Evolutionary conservation across 208 protist species (phyloP), one percentile per base, ranked within the genome.

Genomic region (Histomonas meleagridis): DNA sequence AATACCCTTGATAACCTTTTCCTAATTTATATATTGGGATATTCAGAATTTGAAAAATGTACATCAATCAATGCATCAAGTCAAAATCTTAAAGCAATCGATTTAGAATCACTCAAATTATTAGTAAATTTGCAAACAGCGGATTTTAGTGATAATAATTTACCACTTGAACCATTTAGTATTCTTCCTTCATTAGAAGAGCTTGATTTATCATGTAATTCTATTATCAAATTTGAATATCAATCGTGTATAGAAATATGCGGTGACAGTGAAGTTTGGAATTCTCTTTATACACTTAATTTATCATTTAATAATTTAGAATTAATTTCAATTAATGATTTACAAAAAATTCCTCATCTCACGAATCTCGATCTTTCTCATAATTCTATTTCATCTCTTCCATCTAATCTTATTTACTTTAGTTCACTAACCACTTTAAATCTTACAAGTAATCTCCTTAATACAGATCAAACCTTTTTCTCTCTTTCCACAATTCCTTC

Each of bases 341-440:
- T 86, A 28, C 76, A 86, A 49, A 38, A 57, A 55, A 86, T 86
- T 86, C 43, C 76, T 10, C 46, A 46, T n/a, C 38, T 86, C 7
- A 43, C 76, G 9, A 43, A 43, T 38, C 16, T 86, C 0, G 55
- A 86, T 86, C 76, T 86, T 38, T 51, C 76, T 38, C 23, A 86
- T 55, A 86, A 86, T 46, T 51, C 43, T 51, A 16, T 86, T 9
- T 51, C 76, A 86, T 86, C 76, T 9, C 46, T 86, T 32, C 76
- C 76, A 28, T 86, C 76, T 26, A 86, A 86, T 86, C 26, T 86
- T 16, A 86, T 86, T 40, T 46, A 86, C 76, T 86, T 86, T 86
- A 86, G 46, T 38, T 86, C 46, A 18, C 26, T 86, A 21, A 86
- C 76, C 14, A 43, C 51, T 35, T 46, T 86, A n/a, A 48, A 86